Evolutionary conservation across 2,329 filamentous ascomycete genomes (phyloP), one percentile per base, ranked within the genome.

Genomic region (Trichoderma atrobrunneum): DNA sequence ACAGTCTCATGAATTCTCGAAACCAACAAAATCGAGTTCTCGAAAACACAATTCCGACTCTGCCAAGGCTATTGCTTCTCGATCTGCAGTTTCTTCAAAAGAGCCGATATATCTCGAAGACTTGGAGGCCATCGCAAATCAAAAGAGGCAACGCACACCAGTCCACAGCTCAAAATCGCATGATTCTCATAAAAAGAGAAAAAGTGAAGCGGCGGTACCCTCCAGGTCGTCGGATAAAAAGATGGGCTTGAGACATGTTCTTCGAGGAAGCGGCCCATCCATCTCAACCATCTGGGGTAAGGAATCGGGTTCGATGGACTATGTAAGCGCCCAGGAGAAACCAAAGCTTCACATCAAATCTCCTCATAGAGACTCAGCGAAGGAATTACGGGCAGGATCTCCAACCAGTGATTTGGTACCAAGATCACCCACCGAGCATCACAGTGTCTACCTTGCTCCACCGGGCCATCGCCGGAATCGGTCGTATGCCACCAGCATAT

Each of bases 401-500:
- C 82, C 21, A 83, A 86, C 21, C 82, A 81, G 57, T 79, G 56
- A 43, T 18, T 18, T 82, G 7, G 79, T 83, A 12, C 83, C 85
- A 0, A 81, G 82, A 21, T 87, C 88, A 0, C 85, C 86, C 0
- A 81, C 59, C 7, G 68, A 71, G 18, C 68, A 71, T 5, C 60
- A 63, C 10, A 77, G 78, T 26, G 76, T 78, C n/a, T 75, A 77
- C 10, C 76, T 77, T 5, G 75, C 74, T 3, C 76, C 78, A 0
- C 74, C 67, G 10, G 68, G 69, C 21, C 78, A 78, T 62, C 76
- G 75, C 16, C 78, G 76, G 34, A 74, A 73, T 12, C 70, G 74
- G 30, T 78, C 79, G 16, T 80, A 85, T 72, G 82, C 83, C 0
- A 84, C 85, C 2, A 91, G 89, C 74, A 86, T 91, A 18, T 91